phyloP scores from a whole-genome alignment of 2,329 filamentous ascomycete species.

The Colletotrichum orchidophilum region DNA sequence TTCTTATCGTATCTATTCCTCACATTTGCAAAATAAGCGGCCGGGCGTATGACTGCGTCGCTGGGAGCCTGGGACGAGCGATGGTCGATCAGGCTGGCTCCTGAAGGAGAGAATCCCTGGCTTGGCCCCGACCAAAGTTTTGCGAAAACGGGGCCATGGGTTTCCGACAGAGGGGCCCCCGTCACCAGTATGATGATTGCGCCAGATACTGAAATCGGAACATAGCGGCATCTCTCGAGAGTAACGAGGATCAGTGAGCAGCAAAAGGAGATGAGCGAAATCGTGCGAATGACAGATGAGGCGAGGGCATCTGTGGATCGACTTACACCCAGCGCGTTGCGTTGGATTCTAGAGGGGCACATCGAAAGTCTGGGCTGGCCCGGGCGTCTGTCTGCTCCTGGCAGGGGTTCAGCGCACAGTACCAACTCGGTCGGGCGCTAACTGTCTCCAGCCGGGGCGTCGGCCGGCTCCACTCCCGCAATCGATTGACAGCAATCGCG shows the following conservation, averaged over 20 bases:
- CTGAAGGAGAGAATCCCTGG: not conserved
- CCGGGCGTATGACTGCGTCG: not conserved
- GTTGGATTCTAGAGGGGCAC: not conserved
- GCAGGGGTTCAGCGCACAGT: constrained; percentile 21
- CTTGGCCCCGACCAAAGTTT: not conserved
- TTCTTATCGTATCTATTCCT: not conserved
- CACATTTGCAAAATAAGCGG: not conserved
- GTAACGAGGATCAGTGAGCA: too few species aligned
- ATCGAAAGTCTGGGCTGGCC: constrained; percentile 12
- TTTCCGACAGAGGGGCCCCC: not conserved
- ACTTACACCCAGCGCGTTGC: not conserved
- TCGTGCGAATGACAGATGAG: not conserved
- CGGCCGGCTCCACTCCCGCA: constrained; percentile 15
- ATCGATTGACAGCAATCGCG: not conserved
- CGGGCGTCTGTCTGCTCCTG: constrained; percentile 3
- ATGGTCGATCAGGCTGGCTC: not conserved
- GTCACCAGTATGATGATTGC: not conserved
- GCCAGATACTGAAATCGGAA: not conserved
- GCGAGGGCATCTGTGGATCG: not conserved
- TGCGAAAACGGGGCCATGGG: not conserved
- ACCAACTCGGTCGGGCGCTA: not conserved
- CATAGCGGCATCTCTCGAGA: not conserved
- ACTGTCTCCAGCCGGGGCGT: constrained; percentile 13
- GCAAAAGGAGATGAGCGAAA: not conserved
- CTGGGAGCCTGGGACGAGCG: not conserved